Base-by-base conservation (phyloP, 2,329 filamentous ascomycete species). In the Colletotrichum gigasporum region DNA sequence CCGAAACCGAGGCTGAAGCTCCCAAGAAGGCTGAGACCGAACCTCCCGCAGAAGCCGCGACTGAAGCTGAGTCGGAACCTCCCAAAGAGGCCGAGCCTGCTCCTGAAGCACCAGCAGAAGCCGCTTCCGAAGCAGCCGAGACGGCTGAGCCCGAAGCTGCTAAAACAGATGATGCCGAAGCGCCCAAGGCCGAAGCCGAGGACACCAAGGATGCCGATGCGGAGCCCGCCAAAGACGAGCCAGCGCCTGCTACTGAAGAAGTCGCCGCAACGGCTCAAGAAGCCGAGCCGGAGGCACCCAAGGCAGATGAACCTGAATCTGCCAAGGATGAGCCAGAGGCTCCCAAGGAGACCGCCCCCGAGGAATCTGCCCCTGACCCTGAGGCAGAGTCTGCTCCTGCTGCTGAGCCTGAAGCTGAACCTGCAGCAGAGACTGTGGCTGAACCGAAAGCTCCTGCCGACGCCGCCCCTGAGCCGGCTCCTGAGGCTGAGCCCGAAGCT, bases 41-140 rank as follows among this genome's bases (percentile, higher is more conserved):
- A 3, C 9, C 48, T 37, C 18, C 32, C 4, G 12, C n/a, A 26
- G 20, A 28, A 42, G 26, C 51, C 26, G 37, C 22, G 39, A 10
- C 24, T 11, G 18, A 45, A 16, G 20, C 32, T 4, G 62, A 44
- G n/a, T n/a, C n/a, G n/a, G n/a, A n/a, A n/a, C n/a, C n/a, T 20
- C 22, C 12, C 14, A 39, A 22, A 12, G 28, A 12, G 5, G 44
- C 44, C 18, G 44, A 37, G n/a, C 12, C 66, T n/a, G n/a, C n/a
- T n/a, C n/a, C n/a, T n/a, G n/a, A n/a, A n/a, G n/a, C n/a, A n/a
- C n/a, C n/a, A n/a, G n/a, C n/a, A n/a, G n/a, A n/a, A 10, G 42
- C 54, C 24, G 18, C 37, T 18, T 10, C 37, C 20, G 51, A 51
- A n/a, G 67, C 14, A 65, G 34, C 10, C 53, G 41, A 22, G 30